Percentiles rank a stretch among this genome's conserved stretches.
These are phyloP conservation scores for Xylaria acuta DNA, from an alignment of 495 filamentous ascomycete genomes.

Conservation along the genomic window DNA sequence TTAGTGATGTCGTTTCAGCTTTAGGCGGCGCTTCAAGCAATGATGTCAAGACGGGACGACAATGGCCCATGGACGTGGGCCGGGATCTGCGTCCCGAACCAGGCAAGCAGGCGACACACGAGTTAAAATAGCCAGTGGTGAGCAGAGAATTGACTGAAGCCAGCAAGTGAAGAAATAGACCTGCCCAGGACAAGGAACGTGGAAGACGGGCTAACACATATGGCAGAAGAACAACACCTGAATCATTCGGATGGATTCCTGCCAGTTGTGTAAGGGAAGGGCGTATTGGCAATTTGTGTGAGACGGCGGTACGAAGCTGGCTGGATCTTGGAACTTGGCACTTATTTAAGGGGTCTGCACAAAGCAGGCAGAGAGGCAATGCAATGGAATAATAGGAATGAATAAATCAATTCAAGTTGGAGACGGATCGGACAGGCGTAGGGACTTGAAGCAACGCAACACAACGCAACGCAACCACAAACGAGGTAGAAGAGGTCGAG, in stretches of 20 bases:
- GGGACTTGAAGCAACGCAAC: not conserved
- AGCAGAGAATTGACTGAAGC: not conserved
- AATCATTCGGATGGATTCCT: not conserved
- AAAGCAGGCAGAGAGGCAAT: not conserved
- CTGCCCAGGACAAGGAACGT: not conserved
- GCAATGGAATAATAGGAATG: not conserved
- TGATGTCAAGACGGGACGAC: constrained; percentile 34
- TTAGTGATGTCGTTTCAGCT: constrained; percentile 27
- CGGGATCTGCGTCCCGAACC: not conserved
- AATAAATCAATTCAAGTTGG: not conserved
- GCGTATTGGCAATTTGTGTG: constrained; percentile 1
- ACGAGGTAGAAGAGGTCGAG: not conserved
- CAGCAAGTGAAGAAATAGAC: not conserved
- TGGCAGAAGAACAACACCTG: not conserved
- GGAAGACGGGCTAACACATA: not conserved
- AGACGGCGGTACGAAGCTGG: constrained; percentile 5
- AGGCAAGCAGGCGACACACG: not conserved
- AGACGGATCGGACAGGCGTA: not conserved
- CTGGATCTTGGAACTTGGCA: not conserved
- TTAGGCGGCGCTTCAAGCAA: constrained; percentile 23
- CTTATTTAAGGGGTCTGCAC: not conserved
- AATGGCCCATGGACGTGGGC: constrained; percentile 2
- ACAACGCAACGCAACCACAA: not conserved
- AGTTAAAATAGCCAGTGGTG: not conserved
- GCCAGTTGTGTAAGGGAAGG: not conserved